Conservation (phyloP, 306 rosid species). For the Cucurbita pepo region DNA sequence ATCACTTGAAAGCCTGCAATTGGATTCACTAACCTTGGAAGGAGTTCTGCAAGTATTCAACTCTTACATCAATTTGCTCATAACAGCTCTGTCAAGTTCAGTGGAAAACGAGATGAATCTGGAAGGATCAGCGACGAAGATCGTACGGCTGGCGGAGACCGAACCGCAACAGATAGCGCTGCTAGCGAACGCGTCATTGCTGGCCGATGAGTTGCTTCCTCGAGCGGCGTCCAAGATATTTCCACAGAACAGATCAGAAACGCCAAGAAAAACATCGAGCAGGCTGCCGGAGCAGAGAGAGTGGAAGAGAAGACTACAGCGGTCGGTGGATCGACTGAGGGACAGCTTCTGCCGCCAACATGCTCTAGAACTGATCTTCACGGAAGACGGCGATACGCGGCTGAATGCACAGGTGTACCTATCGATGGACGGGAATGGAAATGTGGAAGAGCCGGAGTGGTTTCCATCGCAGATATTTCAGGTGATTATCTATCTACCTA, state of each 20-base stretch:
- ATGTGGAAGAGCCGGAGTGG: constrained; percentile 54
- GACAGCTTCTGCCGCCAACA: constrained; percentile 82
- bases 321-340: constrained; percentile 58
- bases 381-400: constrained; percentile 63
- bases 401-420: constrained; percentile 46
- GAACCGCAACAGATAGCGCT: constrained; percentile 71
- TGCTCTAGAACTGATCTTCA: constrained; percentile 79
- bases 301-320: constrained; percentile 51
- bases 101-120: constrained; percentile 43
- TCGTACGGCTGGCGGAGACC: constrained; percentile 68
- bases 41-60: constrained; percentile 50
- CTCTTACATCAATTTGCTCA: constrained; percentile 47
- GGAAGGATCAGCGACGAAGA: constrained; percentile 42
- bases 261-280: constrained; percentile 32
- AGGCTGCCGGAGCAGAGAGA: constrained; percentile 66
- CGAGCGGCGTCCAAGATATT: constrained; percentile 60
- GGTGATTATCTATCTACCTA: constrained; percentile 12
- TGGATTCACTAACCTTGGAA: constrained; percentile 55
- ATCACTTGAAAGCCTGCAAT: constrained; percentile 57
- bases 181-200: constrained; percentile 55
- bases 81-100: constrained; percentile 71
- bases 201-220: constrained; percentile 74
- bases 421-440: constrained; percentile 33
- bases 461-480: constrained; percentile 81
- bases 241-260: constrained; percentile 20